These are phyloP conservation scores for Penicillium sp. DNA, from an alignment of 2,329 filamentous ascomycete genomes.

Conservation along the genomic window DNA sequence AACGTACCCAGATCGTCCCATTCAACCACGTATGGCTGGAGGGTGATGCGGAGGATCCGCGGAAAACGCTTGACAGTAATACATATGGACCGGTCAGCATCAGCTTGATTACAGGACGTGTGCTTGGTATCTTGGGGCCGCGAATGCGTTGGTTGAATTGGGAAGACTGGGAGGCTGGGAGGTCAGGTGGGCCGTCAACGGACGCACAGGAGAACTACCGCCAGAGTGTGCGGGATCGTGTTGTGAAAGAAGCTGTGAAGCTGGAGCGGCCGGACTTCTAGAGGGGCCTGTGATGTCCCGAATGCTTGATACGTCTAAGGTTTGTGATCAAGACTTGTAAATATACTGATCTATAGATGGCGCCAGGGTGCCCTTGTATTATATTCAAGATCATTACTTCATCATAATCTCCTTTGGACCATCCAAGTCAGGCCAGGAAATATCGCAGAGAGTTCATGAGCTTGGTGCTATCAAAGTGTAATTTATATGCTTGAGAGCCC, in stretches of 20 bases:
- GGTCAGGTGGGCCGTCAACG: slow-evolving; percentile 17
- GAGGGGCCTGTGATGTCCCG: not conserved
- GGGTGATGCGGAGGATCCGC: slow-evolving; percentile 71
- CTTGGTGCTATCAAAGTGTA: no score
- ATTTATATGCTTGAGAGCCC: no score
- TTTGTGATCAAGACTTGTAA: not conserved
- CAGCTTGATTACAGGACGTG: slow-evolving; percentile 71
- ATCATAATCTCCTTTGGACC: not conserved
- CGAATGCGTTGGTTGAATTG: slow-evolving; percentile 36
- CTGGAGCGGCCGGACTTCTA: slow-evolving; percentile 27
- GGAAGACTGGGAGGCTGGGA: slow-evolving; percentile 38
- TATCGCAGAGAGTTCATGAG: no score
- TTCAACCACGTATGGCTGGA: slow-evolving; percentile 92
- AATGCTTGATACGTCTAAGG: not conserved
- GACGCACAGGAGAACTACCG: slow-evolving; percentile 34
- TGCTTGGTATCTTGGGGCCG: slow-evolving; percentile 72
- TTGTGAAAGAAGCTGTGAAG: slow-evolving; percentile 39
- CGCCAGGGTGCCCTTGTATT: not conserved
- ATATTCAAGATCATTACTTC: not conserved
- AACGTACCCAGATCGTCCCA: slow-evolving; percentile 61
- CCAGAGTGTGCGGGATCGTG: slow-evolving; percentile 34
- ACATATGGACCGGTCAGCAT: slow-evolving; percentile 81
- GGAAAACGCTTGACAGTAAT: slow-evolving; percentile 78
- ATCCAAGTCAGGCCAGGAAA: no score
- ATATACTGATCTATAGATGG: not conserved